Evolutionary conservation across 2,329 filamentous ascomycete genomes (phyloP).

Genomic region (Fusarium nanum): DNA sequence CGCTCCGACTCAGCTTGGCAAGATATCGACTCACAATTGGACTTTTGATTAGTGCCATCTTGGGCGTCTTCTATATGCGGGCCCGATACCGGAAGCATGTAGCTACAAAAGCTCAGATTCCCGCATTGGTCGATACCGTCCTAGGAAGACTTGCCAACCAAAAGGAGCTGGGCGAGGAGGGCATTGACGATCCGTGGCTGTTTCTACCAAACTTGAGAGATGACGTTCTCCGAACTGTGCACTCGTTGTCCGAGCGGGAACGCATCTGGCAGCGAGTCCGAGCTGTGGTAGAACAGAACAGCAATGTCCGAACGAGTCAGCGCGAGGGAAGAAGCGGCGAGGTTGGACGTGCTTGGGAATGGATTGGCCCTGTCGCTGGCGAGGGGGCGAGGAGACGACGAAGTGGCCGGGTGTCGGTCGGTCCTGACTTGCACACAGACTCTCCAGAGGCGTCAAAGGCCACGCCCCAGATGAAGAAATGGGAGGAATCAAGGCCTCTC

Average conservation of each 20-base stretch:
- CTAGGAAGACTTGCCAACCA: conserved; percentile 85
- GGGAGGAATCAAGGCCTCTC: conserved; percentile 57
- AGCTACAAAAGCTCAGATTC: conserved; percentile 78
- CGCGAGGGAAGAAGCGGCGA: conserved; percentile 74
- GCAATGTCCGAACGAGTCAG: conserved; percentile 84
- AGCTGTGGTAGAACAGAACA: conserved; percentile 90
- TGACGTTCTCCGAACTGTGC: conserved; percentile 86
- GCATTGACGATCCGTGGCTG: conserved; percentile 80
- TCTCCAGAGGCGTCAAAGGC: conserved; percentile 45
- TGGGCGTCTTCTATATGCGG: conserved; percentile 71
- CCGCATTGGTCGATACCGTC: conserved; percentile 84
- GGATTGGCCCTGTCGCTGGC: conserved; percentile 70
- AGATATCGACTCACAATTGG: conserved; percentile 88
- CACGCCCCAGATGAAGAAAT: conserved; percentile 51
- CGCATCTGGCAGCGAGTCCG: conserved; percentile 86
- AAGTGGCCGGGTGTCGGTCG: conserved; percentile 64
- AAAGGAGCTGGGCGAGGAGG: conserved; percentile 79
- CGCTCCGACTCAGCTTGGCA: conserved; percentile 82
- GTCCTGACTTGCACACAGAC: conserved; percentile 53
- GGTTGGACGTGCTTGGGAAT: conserved; percentile 75
- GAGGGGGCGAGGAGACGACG: conserved; percentile 60
- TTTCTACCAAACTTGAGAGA: conserved; percentile 91
- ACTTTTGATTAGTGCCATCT: conserved; percentile 65
- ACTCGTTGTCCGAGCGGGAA: conserved; percentile 80
- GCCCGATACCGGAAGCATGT: conserved; percentile 71